These are phyloP conservation scores for Capronia americana DNA, from an alignment of 2,329 filamentous ascomycete genomes.

Conservation along the genomic window DNA sequence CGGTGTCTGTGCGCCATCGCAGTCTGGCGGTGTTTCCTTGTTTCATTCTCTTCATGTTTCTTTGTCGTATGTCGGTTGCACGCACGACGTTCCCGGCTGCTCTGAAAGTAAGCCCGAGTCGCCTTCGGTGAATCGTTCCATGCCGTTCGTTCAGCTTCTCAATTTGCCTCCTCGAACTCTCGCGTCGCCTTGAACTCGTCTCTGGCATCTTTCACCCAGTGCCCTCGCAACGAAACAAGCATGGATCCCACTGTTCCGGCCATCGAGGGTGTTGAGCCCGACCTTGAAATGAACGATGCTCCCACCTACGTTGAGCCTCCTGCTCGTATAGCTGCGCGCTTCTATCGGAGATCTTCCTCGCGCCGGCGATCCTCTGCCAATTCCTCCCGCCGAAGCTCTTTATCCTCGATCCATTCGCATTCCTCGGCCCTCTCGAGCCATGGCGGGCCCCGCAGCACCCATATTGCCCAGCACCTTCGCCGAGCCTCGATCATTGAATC, in stretches of 20 bases:
- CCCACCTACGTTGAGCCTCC: constrained; percentile 57
- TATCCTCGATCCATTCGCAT: constrained; percentile 67
- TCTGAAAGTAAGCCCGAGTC: constrained; percentile 17
- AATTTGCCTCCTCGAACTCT: not conserved
- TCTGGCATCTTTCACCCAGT: not conserved
- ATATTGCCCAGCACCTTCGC: constrained; percentile 69
- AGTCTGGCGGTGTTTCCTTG: constrained; percentile 4
- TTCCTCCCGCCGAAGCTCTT: constrained; percentile 69
- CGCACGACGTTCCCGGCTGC: constrained; percentile 8
- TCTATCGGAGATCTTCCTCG: constrained; percentile 60
- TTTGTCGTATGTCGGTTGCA: constrained; percentile 11
- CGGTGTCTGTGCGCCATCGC: not conserved
- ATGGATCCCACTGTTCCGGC: constrained; percentile 30
- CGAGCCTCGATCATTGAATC: constrained; percentile 69
- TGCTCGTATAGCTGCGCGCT: constrained; percentile 67
- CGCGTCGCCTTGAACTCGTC: not conserved
- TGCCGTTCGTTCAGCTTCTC: constrained; percentile 10
- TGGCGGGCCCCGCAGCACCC: constrained; percentile 61
- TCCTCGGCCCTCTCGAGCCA: constrained; percentile 59
- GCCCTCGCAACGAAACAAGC: not conserved
- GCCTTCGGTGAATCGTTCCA: not conserved
- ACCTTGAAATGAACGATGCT: constrained; percentile 51
- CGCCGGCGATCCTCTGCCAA: constrained; percentile 66
- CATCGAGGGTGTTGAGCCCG: constrained; percentile 33
- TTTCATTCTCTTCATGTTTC: constrained; percentile 9